Conservation (phyloP, 257 asterid species). For the Petunia axillaris region DNA sequence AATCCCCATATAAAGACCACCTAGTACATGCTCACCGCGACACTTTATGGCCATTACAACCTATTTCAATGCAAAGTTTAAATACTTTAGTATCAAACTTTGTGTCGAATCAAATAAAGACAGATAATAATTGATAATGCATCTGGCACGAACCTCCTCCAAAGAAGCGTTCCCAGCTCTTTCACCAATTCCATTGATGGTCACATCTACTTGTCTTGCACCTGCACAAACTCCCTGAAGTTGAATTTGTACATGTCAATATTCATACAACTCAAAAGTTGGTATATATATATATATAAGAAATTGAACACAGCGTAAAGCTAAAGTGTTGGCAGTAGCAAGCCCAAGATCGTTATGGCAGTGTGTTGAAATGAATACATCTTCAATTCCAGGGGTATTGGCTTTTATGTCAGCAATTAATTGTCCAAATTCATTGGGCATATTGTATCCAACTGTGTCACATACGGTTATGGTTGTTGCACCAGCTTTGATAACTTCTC, state of each 20-base stretch:
- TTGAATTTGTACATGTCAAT: conserved; percentile 28
- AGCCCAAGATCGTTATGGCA: conserved; percentile 98
- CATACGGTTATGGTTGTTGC: conserved; percentile 97
- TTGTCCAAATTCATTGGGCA: conserved; percentile 80
- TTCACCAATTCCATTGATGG: conserved; percentile 97
- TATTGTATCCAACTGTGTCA: conserved; percentile 85
- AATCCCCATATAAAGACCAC: conserved; percentile 86
- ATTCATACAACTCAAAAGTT: conserved; percentile 19
- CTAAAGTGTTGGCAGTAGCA: conserved; percentile 83
- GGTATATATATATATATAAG: conserved; percentile 20
- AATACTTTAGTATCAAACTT: too few relatives aligned
- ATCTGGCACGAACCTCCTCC: conserved; percentile 64
- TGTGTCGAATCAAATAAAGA: too few relatives aligned
- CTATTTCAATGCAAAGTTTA: conserved; percentile 34
- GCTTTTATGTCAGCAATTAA: conserved; percentile 83
- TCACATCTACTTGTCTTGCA: conserved; percentile 95
- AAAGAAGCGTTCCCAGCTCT: conserved; percentile 98
- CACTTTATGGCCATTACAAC: conserved; percentile 94
- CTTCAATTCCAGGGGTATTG: conserved; percentile 83
- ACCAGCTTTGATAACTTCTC: conserved; percentile 90
- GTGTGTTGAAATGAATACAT: conserved; percentile 88
- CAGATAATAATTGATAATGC: too few relatives aligned
- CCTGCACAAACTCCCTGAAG: conserved; percentile 89
- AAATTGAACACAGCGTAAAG: conserved; percentile 44
- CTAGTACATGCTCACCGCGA: conserved; percentile 74